Conservation (phyloP, 1,139 yeast genomes). For the Magnusiomyces sp. region DNA sequence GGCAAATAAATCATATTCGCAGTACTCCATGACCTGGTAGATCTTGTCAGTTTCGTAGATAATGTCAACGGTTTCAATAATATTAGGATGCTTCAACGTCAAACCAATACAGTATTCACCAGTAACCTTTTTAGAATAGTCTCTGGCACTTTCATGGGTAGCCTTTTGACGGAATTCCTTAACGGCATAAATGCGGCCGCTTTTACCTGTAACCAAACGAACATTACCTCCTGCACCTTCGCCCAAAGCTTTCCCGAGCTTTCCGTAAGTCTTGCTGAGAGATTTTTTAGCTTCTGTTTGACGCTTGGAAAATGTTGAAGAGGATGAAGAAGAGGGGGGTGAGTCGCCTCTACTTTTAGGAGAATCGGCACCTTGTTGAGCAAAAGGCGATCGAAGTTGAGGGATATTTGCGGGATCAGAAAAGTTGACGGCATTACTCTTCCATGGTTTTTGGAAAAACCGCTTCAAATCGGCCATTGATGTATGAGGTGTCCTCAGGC, state of each 20-base stretch:
- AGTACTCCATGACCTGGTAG: conserved; percentile 90
- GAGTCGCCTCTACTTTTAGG: neutral
- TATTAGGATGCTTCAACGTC: conserved; percentile 82
- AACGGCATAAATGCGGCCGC: conserved; percentile 75
- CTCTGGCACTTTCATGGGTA: conserved; percentile 69
- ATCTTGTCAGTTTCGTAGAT: conserved; percentile 83
- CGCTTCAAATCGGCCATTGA: conserved; percentile 29
- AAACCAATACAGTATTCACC: conserved; percentile 95
- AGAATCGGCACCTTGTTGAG: neutral
- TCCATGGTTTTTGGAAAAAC: conserved; percentile 29
- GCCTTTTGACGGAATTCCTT: conserved; percentile 81
- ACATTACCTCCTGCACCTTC: conserved; percentile 98
- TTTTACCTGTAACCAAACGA: conserved; percentile 56
- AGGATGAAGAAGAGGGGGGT: neutral
- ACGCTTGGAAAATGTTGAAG: neutral
- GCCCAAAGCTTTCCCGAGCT: conserved; percentile 79
- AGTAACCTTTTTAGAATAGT: conserved; percentile 86
- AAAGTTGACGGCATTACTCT: conserved; percentile 13
- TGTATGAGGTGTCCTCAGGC: conserved; percentile 12
- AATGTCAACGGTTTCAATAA: conserved; percentile 84
- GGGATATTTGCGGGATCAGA: conserved; percentile 4
- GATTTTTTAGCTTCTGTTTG: conserved; percentile 30
- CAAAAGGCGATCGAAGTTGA: conserved; percentile 3
- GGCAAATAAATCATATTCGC: conserved; percentile 87
- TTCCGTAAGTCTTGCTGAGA: conserved; percentile 68